phyloP scores from a whole-genome alignment of 2,329 filamentous ascomycete genomes.

The Verticillium isaacii region DNA sequence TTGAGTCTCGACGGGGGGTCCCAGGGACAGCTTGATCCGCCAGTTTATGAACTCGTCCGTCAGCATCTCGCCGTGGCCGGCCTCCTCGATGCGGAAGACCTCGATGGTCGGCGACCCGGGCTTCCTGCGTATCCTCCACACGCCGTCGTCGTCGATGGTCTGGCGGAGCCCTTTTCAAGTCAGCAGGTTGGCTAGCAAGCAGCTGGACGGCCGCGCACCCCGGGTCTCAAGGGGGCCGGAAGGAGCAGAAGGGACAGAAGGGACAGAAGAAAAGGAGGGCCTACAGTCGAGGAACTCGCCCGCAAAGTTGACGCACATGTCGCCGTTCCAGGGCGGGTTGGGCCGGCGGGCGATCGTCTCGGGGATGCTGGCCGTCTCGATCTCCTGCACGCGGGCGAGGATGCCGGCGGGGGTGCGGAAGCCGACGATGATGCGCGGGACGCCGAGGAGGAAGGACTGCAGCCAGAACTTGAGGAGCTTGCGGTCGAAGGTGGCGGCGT shows the following conservation, averaged over 20 bases:
- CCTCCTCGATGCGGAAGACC: conserved; percentile 67
- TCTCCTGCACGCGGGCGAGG: conserved; percentile 67
- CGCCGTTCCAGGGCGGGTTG: conserved; percentile 77
- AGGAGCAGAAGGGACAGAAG: background rate
- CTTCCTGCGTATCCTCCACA: conserved; percentile 72
- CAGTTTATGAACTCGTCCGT: conserved; percentile 75
- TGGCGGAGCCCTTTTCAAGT: conserved; percentile 53
- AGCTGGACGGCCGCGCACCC: background rate
- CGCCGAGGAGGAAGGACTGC: conserved; percentile 89
- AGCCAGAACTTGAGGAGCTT: conserved; percentile 97
- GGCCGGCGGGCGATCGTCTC: conserved; percentile 64
- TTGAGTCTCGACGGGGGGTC: background rate
- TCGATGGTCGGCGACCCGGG: conserved; percentile 64
- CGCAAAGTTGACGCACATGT: conserved; percentile 90
- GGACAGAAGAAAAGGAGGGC: conserved; percentile 20
- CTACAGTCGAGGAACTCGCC: conserved; percentile 71
- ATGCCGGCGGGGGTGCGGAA: conserved; percentile 73
- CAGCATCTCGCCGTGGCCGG: conserved; percentile 71
- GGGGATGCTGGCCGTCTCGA: conserved; percentile 76
- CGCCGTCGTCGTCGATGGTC: conserved; percentile 62
- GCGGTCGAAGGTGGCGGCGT: conserved; percentile 73
- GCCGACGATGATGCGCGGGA: conserved; percentile 87
- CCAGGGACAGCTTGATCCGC: conserved; percentile 51
- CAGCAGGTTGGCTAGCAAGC: conserved; percentile 12
- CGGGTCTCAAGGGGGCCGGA: background rate